A percentile compares a stretch with the other conserved stretches of the same genome.
phyloP scores from a whole-genome alignment of 2,329 filamentous ascomycete genomes.

The Paramyrothecium roridum region DNA sequence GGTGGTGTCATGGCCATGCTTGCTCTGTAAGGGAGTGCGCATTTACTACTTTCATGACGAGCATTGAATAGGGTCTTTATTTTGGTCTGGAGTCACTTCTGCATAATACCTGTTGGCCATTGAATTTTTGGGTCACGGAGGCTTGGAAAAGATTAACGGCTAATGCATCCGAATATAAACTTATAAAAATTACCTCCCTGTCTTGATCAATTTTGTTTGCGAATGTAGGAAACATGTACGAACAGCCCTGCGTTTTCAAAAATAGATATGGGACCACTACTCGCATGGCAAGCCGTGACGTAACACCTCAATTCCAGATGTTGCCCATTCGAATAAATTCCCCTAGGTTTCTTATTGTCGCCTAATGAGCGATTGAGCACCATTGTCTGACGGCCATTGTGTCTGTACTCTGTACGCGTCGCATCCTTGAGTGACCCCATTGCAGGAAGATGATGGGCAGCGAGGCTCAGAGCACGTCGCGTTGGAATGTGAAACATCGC shows the following conservation, averaged over 20 bases:
- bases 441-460: too few species aligned
- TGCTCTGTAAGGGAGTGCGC: slow-evolving; percentile 33
- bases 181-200: not conserved
- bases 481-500: slow-evolving; percentile 14
- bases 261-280: not conserved
- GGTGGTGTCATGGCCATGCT: slow-evolving; percentile 38
- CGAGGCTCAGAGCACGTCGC: not conserved
- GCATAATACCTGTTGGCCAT: not conserved
- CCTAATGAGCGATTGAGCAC: too few species aligned
- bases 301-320: not conserved
- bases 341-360: too few species aligned
- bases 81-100: slow-evolving; percentile 14
- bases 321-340: too few species aligned
- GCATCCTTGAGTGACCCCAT: too few species aligned
- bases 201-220: not conserved
- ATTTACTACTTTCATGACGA: not conserved
- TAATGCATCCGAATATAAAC: not conserved
- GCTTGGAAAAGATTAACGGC: not conserved
- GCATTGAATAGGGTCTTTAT: not conserved
- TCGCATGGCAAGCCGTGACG: not conserved
- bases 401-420: too few species aligned
- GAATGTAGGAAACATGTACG: not conserved
- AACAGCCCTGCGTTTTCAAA: not conserved
- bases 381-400: too few species aligned
- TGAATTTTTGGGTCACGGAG: not conserved